Base-by-base conservation (phyloP, 2,329 filamentous ascomycete species). In the Claviceps cyperi region DNA sequence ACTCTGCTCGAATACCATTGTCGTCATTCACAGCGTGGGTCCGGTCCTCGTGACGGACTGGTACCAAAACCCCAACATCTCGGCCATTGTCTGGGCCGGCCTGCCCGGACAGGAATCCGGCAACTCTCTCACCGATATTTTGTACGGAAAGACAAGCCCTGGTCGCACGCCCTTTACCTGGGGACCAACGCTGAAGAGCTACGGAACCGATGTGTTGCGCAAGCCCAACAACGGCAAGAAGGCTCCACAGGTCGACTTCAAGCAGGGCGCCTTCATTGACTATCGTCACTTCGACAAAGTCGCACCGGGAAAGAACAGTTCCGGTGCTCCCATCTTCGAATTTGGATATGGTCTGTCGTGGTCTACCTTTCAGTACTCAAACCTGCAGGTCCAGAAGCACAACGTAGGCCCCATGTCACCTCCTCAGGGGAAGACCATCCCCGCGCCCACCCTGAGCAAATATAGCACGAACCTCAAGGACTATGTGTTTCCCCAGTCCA, bases 1-100 rank as follows among this genome's bases (percentile, higher is more conserved):
- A 7, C 63, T 80, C 54, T 90, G 84, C 73, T 81, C 83, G 69
- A 95, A 96, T 74, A 95, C 89, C 13, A 84, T 97, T 52, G 86
- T 97, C 15, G 80, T 96, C 51, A 83, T 97, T 52, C 91, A 97
- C 70, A 88, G 85, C 1, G 78, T 83, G 3, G 89, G 89, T 0
- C 80, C 90, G 1, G 85, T 94, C 4, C 69, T 94, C 1, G 67
- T 96, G 22, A 78, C 81, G 13, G 78, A 86, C 9, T 91, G 81
- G 75, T 81, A 85, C 59, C 69, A 85, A 48, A 81, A 80, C 65
- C 77, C 80, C 37, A 94, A 94, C 65, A 74, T 94, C 46, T 89
- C 86, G 1, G 88, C 86, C 39, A 88, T 94, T 49, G 63, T 94
- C 1, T 92, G 84, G 77, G 86, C 86, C 36, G 85, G 86, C 59